Base-by-base conservation (phyloP, 1,284 basidiomycete genomes). In the Spongiforma sp. region DNA sequence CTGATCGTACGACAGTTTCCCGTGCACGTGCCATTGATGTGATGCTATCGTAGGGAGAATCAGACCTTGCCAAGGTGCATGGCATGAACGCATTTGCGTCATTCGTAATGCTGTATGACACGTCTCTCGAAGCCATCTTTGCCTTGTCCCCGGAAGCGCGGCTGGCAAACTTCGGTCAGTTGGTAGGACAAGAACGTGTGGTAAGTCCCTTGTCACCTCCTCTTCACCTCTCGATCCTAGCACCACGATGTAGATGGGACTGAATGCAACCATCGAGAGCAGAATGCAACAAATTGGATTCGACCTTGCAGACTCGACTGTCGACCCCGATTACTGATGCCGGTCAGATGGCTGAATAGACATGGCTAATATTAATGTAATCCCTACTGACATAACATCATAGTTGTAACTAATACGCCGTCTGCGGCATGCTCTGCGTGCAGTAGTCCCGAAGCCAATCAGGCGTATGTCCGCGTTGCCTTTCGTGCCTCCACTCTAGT, bases 41-140 rank as follows among this genome's bases (percentile, higher is more conserved):
- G 57, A 17, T 52, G 50, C 43, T 30, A 60, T 65, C 28, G 65
- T 71, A 91, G 84, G 86, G 86, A 50, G 89, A 92, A 68, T 71
- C 72, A 17, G 81, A 85, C 67, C 75, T 93, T 50, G 81, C 84
- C 0, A 72, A 72, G 9, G 77, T 85, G 7, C 76, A 81, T 19
- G 86, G 88, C 21, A 87, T 92, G 85, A 93, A 93, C 67, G 75
- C 78, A 5, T 91, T 91, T 71, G 84, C 86, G 2, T 86, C 91
- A 11, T 82, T 84, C 30, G 75, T 88, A 6, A 82, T 93, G 63
- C 77, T 92, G 1, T 86, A 82, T 57, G 84, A 87, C 65, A 79
- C 81, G n/a, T 77, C 79, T 5, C 68, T 89, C 4, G 81, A 87
- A 36, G 80, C 84, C 4, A 86, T 92, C 68, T 69, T 93, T 33